Evolutionary conservation across 2,329 filamentous ascomycete genomes (phyloP).

Genomic region (Thermothelomyces thermophilus): DNA sequence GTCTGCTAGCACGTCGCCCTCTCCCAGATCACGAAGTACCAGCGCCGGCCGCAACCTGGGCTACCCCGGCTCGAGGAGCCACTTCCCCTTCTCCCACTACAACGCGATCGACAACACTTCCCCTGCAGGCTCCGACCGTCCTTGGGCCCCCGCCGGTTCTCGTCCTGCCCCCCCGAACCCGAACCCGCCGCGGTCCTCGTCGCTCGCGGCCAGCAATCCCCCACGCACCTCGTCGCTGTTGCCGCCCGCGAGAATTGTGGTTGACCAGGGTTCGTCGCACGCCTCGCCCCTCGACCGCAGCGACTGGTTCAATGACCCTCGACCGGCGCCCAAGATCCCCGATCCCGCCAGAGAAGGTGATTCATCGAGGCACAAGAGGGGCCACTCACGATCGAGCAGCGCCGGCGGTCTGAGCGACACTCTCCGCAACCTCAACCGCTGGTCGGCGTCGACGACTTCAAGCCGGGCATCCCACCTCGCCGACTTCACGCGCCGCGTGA

Average conservation of each 20-base stretch:
- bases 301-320: conserved; percentile 26
- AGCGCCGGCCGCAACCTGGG: conserved; percentile 16
- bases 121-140: conserved; percentile 10
- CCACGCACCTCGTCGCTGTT: conserved; percentile 40
- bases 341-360: conserved; percentile 20
- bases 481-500: conserved; percentile 38
- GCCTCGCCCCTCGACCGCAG: conserved; percentile 14
- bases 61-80: conserved; percentile 11
- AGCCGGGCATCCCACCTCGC: conserved; percentile 38
- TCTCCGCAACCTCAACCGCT: conserved; percentile 45
- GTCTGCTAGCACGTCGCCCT: conserved; percentile 21
- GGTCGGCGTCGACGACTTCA: conserved; percentile 47
- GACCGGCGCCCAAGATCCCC: conserved; percentile 15
- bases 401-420: conserved; percentile 36
- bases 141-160: conserved; percentile 16
- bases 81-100: conserved; percentile 8
- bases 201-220: conserved; percentile 31
- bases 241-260: conserved; percentile 32
- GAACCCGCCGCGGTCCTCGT: conserved; percentile 37
- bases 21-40: conserved; percentile 17
- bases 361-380: conserved; percentile 21
- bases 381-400: conserved; percentile 34
- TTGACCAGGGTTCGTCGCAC: conserved; percentile 18
- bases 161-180: conserved; percentile 27
- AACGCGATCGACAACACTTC: conserved; percentile 12